Evolutionary conservation across 768 basidiomycete species (phyloP).

Genomic region (Chiua virens): DNA sequence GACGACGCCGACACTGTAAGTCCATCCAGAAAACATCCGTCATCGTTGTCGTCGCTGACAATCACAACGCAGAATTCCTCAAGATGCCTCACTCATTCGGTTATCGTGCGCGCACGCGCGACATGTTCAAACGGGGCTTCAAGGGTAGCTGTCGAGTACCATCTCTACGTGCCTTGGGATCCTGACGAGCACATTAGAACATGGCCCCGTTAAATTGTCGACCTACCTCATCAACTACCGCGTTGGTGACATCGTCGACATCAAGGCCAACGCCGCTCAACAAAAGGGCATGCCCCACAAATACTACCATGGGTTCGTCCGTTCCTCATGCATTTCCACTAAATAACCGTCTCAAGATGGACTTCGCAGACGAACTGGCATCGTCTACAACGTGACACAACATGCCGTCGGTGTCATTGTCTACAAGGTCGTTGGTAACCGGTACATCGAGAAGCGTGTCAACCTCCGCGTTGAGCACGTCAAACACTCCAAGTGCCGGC

Average conservation of each 20-base stretch:
- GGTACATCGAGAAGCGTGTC: constrained; percentile 99
- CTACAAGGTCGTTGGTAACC: constrained; percentile 98
- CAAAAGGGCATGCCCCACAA: constrained; percentile 99
- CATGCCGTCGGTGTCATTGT: constrained; percentile 94
- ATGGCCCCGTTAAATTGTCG: constrained; percentile 87
- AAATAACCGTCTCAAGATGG: constrained; percentile 1
- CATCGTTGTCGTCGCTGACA: too few relatives aligned
- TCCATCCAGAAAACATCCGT: constrained; percentile 20
- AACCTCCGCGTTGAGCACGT: constrained; percentile 97
- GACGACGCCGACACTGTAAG: constrained; percentile 50
- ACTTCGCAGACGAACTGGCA: constrained; percentile 82
- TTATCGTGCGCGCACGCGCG: constrained; percentile 99
- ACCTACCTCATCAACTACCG: constrained; percentile 93
- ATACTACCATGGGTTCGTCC: constrained; percentile 90
- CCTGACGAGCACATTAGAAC: constrained; percentile 52
- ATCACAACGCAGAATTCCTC: constrained; percentile 49
- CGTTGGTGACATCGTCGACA: constrained; percentile 98
- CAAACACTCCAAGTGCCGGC: constrained; percentile 94
- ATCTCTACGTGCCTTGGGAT: constrained; percentile 8
- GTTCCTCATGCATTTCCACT: neutral
- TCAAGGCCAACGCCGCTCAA: constrained; percentile 98
- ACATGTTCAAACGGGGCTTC: constrained; percentile 99
- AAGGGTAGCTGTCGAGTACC: constrained; percentile 63
- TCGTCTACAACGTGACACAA: constrained; percentile 97
- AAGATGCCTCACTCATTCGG: constrained; percentile 99